Evolutionary conservation across 345 rosid genomes (phyloP).

Genomic region (Schrenkiella parvula): DNA sequence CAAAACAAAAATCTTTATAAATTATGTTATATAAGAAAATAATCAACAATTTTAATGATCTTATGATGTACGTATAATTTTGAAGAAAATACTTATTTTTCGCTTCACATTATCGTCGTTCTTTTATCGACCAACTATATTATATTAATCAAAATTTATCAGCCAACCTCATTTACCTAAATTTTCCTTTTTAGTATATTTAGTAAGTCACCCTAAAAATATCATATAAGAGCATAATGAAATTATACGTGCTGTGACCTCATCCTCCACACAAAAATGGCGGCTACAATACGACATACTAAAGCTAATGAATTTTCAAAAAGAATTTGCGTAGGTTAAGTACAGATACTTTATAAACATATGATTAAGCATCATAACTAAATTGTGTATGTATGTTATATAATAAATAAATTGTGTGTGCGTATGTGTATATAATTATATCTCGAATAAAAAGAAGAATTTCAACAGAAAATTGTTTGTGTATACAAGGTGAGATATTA

Average conservation of each 20-base stretch:
- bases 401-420: not conserved
- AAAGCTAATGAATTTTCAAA: slow-evolving; percentile 1
- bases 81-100: not conserved
- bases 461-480: not conserved
- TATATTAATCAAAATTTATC: not conserved
- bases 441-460: not conserved
- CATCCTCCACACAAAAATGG: slow-evolving; percentile 33
- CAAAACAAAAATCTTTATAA: not conserved
- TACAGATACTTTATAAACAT: slow-evolving; percentile 20
- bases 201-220: not conserved
- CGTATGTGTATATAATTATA: not conserved
- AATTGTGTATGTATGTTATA: not conserved
- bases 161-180: slow-evolving; percentile 16
- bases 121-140: not conserved
- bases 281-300: slow-evolving; percentile 32
- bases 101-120: not conserved
- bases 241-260: slow-evolving; percentile 28
- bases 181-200: not conserved
- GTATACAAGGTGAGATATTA: not conserved
- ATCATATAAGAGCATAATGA: slow-evolving; percentile 1
- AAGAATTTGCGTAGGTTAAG: slow-evolving; percentile 2
- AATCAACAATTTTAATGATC: not conserved
- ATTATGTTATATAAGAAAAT: not conserved
- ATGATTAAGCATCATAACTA: not conserved
- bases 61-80: not conserved